phyloP scores from a whole-genome alignment of 306 rosid species.

The Quercus dentata region DNA sequence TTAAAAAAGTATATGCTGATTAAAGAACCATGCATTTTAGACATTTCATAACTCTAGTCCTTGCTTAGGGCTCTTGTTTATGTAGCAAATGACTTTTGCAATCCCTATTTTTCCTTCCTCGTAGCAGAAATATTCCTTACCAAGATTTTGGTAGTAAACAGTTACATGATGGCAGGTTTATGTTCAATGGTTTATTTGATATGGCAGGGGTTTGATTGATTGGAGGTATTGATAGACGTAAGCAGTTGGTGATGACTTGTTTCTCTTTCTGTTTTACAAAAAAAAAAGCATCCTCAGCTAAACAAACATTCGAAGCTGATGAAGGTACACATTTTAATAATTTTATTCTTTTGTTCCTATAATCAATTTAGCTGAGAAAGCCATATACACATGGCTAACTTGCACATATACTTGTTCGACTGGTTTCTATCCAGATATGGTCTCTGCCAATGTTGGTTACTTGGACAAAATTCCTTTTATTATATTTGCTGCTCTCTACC shows the following conservation, averaged over 20 bases:
- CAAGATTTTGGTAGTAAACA: slow-evolving; percentile 1
- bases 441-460: not conserved
- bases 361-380: not conserved
- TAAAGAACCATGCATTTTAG: too few relatives aligned
- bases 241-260: slow-evolving; percentile 53
- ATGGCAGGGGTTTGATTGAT: slow-evolving; percentile 29
- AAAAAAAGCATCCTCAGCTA: slow-evolving; percentile 29
- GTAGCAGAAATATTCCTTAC: not conserved
- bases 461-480: not conserved
- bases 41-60: too few relatives aligned
- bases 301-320: slow-evolving; percentile 26
- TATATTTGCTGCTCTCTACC: not conserved
- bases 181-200: slow-evolving; percentile 25
- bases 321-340: slow-evolving; percentile 33
- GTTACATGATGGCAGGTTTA: slow-evolving; percentile 13
- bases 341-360: not conserved
- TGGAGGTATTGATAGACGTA: slow-evolving; percentile 14
- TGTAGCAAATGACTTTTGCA: not conserved
- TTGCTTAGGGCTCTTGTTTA: not conserved
- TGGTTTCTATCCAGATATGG: not conserved
- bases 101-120: not conserved
- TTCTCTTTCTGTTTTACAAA: slow-evolving; percentile 33
- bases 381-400: not conserved
- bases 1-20: too few relatives aligned
- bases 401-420: not conserved